Base-by-base conservation (phyloP, 1,284 basidiomycete species). In the Kalmanozyma brasiliensis region DNA sequence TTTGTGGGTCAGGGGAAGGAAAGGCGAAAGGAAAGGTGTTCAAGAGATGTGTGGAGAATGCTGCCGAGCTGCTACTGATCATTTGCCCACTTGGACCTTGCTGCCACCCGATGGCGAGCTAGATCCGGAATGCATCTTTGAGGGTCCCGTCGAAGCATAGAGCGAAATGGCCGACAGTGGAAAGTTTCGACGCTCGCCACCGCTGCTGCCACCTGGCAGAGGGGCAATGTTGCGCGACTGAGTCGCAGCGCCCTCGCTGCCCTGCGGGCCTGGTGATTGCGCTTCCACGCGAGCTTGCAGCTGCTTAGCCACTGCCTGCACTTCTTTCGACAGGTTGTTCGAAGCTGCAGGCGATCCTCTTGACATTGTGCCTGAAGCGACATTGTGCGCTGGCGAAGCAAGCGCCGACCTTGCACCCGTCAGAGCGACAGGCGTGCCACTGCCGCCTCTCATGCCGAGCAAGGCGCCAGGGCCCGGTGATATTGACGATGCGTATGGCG, bases 281-380 rank as follows among this genome's bases (percentile, higher is more conserved):
- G 66, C 66, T 42, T 69, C 51, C 7, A 69, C 66, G 13, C 66
- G 66, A 41, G 59, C 66, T 20, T 69, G 66, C 35, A 69, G 20
- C 41, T 63, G 66, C 37, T 69, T 63, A 2, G 59, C 60, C 9
- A 69, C 60, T 8, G 60, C 66, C 38, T 69, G 66, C 17, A 69
- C 66, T 35, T 68, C 65, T 32, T 55, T 62, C 3, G 66, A 69
- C 9, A 69, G 40, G 52, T 48, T 63, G 41, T 52, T 59, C 5
- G 45, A 51, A 4, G 47, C 36, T 20, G 30, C 45, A 20, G 46
- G 43, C 16, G 55, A 53, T 24, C 42, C 43, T 36, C 52, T 56
- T 13, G 60, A 55, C 4, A 35, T 26, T 4, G 34, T 35, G n/a
- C 45, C 22, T 9, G 32, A 33, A n/a, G 23, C 41, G 22, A 10